Conservation (phyloP, 768 basidiomycete genomes). For the Wakefieldia striispora region DNA sequence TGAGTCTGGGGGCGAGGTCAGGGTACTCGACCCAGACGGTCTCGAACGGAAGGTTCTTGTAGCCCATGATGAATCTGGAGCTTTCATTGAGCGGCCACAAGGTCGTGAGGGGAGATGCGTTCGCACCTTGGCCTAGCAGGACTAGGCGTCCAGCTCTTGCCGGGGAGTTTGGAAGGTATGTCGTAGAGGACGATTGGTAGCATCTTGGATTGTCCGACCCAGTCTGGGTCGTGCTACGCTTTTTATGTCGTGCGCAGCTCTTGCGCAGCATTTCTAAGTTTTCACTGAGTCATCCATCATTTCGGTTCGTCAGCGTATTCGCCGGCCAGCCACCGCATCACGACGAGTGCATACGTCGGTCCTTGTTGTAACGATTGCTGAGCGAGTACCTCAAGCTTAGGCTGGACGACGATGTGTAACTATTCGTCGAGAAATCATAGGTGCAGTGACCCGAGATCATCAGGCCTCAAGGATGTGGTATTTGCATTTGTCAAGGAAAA, state of each 20-base stretch:
- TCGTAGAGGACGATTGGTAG: conserved; percentile 36
- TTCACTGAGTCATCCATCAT: too few species aligned
- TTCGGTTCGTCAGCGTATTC: too few species aligned
- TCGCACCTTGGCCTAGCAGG: conserved; percentile 37
- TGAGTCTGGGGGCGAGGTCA: conserved; percentile 27
- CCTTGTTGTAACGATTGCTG: too few species aligned
- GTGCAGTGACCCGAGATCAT: too few species aligned
- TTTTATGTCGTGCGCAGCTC: conserved; percentile 5
- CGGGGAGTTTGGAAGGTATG: conserved; percentile 31
- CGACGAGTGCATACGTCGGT: too few species aligned
- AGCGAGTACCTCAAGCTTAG: too few species aligned
- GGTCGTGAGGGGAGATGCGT: not conserved
- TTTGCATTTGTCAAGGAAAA: too few species aligned
- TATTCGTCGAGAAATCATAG: too few species aligned
- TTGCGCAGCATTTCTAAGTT: too few species aligned
- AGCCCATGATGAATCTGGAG: conserved; percentile 29
- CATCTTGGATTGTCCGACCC: conserved; percentile 11
- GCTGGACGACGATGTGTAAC: too few species aligned
- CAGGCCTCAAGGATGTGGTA: too few species aligned
- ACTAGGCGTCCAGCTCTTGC: conserved; percentile 37
- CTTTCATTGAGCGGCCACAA: not conserved
- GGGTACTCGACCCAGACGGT: conserved; percentile 36
- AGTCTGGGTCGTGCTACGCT: not conserved
- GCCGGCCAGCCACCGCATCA: too few species aligned
- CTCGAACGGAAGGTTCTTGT: conserved; percentile 34